A percentile compares a stretch with the other conserved stretches of the same genome.
Evolutionary conservation across 352 stramenopile species (phyloP).

Genomic region (Phytophthora macrochlamydospora): DNA sequence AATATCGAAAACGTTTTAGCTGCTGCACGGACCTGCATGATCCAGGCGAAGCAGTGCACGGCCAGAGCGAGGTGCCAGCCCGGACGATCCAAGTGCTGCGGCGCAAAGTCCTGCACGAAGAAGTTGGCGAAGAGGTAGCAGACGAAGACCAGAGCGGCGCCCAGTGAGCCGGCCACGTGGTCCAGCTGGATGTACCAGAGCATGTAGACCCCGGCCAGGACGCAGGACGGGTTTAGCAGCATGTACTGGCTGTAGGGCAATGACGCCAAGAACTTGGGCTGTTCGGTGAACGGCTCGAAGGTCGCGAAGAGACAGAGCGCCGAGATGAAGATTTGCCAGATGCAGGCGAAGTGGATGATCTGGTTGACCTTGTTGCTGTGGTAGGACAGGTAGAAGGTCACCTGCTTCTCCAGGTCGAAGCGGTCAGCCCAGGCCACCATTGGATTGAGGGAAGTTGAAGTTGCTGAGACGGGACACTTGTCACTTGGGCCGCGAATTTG

Average conservation of each 20-base stretch:
- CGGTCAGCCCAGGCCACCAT: constrained; percentile 55
- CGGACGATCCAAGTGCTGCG: constrained; percentile 38
- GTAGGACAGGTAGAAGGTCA: constrained; percentile 88
- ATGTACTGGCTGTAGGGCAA: constrained; percentile 57
- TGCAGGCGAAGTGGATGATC: constrained; percentile 82
- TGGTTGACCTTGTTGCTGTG: constrained; percentile 85
- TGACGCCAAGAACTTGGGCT: constrained; percentile 23
- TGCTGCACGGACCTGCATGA: constrained; percentile 37
- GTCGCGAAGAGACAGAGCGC: constrained; percentile 66
- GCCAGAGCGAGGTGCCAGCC: constrained; percentile 60
- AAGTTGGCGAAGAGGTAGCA: constrained; percentile 68
- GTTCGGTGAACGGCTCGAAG: constrained; percentile 35
- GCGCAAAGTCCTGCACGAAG: constrained; percentile 40
- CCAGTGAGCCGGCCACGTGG: constrained; percentile 54
- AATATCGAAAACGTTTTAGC: too few relatives aligned
- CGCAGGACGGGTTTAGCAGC: constrained; percentile 62
- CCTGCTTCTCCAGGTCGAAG: constrained; percentile 83
- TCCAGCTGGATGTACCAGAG: constrained; percentile 81
- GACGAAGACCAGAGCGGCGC: constrained; percentile 54
- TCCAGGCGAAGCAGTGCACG: constrained; percentile 71
- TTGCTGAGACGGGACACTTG: constrained; percentile 28
- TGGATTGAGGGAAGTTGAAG: not conserved
- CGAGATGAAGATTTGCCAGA: constrained; percentile 87
- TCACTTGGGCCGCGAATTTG: constrained; percentile 14
- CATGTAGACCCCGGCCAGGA: constrained; percentile 70